phyloP scores from a whole-genome alignment of 2,329 filamentous ascomycete genomes.

The Aspergillus sp. region DNA sequence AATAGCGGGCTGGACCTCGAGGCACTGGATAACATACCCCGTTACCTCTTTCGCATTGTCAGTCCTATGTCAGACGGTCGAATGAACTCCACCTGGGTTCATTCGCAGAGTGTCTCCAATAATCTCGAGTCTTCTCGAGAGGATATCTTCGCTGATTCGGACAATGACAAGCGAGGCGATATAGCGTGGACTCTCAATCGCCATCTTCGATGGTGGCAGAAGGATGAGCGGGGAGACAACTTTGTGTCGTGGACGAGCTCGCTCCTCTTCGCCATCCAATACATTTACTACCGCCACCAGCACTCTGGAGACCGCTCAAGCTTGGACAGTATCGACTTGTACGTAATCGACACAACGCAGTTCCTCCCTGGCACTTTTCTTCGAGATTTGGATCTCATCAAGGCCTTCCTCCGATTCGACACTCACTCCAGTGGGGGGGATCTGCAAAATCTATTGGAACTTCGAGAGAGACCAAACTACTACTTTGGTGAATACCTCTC shows the following conservation, averaged over 20 bases:
- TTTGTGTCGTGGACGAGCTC: conserved; percentile 21
- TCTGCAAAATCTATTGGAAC: background rate
- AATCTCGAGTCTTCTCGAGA: background rate
- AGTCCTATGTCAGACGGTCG: background rate
- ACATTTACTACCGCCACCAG: conserved; percentile 20
- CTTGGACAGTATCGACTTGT: background rate
- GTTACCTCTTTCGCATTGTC: background rate
- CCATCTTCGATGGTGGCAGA: conserved; percentile 1
- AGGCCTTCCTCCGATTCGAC: background rate
- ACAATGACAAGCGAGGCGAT: fast-evolving
- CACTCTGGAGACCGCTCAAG: background rate
- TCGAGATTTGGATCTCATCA: background rate
- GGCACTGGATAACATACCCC: background rate
- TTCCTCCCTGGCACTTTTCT: background rate
- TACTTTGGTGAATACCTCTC: background rate
- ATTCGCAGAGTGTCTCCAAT: background rate
- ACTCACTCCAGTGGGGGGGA: background rate
- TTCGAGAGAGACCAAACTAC: background rate
- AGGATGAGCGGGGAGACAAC: conserved; percentile 9
- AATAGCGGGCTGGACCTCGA: background rate
- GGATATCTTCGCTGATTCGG: background rate
- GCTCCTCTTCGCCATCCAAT: conserved; percentile 17
- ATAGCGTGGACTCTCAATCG: background rate
- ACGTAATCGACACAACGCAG: background rate
- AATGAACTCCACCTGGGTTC: background rate